These are phyloP conservation scores for Yamadazyma pseudoaaseri DNA, from an alignment of 1,139 yeast genomes.

Conservation along the genomic window DNA sequence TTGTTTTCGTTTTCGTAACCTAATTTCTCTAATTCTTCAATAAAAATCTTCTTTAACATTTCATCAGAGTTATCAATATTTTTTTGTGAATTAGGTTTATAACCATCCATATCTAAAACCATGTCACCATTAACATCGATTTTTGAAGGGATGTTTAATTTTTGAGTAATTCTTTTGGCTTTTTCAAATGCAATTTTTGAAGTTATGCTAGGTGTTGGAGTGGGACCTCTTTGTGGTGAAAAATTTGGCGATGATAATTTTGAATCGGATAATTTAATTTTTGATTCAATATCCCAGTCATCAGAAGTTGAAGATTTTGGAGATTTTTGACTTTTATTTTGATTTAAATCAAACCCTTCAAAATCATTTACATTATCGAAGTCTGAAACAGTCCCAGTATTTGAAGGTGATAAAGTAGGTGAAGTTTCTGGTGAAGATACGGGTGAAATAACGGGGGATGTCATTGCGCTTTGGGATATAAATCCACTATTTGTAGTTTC, in stretches of 20 bases:
- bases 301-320: not conserved
- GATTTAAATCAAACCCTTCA: constrained; percentile 36
- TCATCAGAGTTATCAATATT: constrained; percentile 70
- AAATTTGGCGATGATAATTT: constrained; percentile 16
- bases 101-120: constrained; percentile 93
- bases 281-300: constrained; percentile 26
- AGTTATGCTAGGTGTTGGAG: constrained; percentile 23
- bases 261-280: constrained; percentile 24
- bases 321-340: not conserved
- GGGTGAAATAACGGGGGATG: constrained; percentile 92
- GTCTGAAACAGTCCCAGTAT: constrained; percentile 15
- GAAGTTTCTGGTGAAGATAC: constrained; percentile 62
- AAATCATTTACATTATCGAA: constrained; percentile 29
- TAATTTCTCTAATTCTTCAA: constrained; percentile 47
- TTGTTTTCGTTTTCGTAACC: constrained; percentile 17
- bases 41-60: constrained; percentile 66
- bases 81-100: constrained; percentile 76
- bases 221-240: constrained; percentile 16
- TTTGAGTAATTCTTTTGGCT: constrained; percentile 67
- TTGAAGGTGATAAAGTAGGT: constrained; percentile 19
- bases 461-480: constrained; percentile 75
- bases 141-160: constrained; percentile 83
- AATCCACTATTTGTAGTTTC: constrained; percentile 63
- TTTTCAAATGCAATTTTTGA: constrained; percentile 55
- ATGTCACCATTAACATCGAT: constrained; percentile 89